phyloP scores from a whole-genome alignment of 345 rosid species.

The Reutealis trisperma region DNA sequence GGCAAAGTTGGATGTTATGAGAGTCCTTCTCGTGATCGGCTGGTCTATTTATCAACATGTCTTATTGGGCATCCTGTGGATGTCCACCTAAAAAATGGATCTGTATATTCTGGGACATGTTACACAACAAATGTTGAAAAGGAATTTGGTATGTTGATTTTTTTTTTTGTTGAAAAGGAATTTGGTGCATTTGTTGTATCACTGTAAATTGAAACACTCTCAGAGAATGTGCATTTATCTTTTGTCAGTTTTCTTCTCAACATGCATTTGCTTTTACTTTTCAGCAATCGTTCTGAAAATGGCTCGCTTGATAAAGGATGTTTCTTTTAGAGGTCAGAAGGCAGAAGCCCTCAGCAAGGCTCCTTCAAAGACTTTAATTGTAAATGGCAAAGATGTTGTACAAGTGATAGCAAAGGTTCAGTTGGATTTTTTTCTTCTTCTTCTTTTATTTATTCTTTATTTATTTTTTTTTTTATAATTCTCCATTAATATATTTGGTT shows the following conservation, averaged over 20 bases:
- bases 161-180: slow-evolving; percentile 2
- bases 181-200: not conserved
- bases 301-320: slow-evolving; percentile 78
- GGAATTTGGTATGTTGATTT: slow-evolving; percentile 66
- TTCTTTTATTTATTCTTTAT: too few relatives aligned
- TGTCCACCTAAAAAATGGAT: slow-evolving; percentile 87
- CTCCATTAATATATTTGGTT: slow-evolving; percentile 14
- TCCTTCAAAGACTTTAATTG: slow-evolving; percentile 60
- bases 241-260: slow-evolving; percentile 18
- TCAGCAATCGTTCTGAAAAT: slow-evolving; percentile 86
- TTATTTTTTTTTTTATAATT: slow-evolving; percentile 6
- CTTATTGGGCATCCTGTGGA: slow-evolving; percentile 85
- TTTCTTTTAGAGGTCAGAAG: slow-evolving; percentile 55
- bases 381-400: slow-evolving; percentile 82
- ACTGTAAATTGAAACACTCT: slow-evolving; percentile 1
- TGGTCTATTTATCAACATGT: slow-evolving; percentile 65
- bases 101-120: slow-evolving; percentile 77
- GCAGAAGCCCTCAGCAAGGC: slow-evolving; percentile 64
- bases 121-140: slow-evolving; percentile 74
- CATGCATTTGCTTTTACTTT: slow-evolving; percentile 23
- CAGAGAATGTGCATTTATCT: not conserved
- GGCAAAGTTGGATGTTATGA: slow-evolving; percentile 51
- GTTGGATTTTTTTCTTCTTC: not conserved
- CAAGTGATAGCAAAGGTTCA: slow-evolving; percentile 92
- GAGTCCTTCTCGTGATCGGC: slow-evolving; percentile 63